These are phyloP conservation scores for Aspergillus nidulans DNA, from an alignment of 495 filamentous ascomycete species.

Conservation along the genomic window DNA sequence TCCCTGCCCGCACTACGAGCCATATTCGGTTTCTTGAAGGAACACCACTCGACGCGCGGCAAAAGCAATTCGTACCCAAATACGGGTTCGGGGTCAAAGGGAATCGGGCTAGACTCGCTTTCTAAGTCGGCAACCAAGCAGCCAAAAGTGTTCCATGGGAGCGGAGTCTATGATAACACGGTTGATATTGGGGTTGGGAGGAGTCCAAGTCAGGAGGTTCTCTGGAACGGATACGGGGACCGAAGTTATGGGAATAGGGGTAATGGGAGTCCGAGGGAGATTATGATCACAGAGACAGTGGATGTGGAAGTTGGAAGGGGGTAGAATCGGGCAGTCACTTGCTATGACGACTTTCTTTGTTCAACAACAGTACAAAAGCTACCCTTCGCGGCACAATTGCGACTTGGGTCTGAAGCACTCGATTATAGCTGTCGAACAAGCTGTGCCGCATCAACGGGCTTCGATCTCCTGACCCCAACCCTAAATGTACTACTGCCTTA, in stretches of 20 bases:
- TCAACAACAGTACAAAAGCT: too few species aligned
- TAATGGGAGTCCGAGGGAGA: background rate
- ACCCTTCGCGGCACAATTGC: too few species aligned
- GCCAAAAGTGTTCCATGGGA: background rate
- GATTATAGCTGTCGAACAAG: too few species aligned
- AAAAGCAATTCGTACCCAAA: background rate
- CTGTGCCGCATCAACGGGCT: too few species aligned
- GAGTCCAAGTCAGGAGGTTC: background rate
- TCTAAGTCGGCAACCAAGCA: background rate
- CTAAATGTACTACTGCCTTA: too few species aligned
- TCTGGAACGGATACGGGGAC: background rate
- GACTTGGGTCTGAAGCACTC: too few species aligned
- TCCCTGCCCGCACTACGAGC: conserved; percentile 14
- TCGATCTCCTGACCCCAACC: too few species aligned
- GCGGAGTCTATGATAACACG: background rate
- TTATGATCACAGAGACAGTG: background rate
- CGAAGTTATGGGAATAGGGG: background rate
- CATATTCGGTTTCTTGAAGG: background rate
- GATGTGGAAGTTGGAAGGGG: background rate
- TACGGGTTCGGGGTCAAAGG: background rate
- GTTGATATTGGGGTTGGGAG: background rate
- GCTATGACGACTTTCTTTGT: too few species aligned
- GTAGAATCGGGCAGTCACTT: too few species aligned
- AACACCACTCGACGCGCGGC: background rate
- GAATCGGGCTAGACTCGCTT: background rate